Percentiles rank a stretch among this genome's conserved stretches.
These are phyloP conservation scores for Escallonia herrerae DNA, from an alignment of 129 eudicot genomes.

Conservation along the genomic window DNA sequence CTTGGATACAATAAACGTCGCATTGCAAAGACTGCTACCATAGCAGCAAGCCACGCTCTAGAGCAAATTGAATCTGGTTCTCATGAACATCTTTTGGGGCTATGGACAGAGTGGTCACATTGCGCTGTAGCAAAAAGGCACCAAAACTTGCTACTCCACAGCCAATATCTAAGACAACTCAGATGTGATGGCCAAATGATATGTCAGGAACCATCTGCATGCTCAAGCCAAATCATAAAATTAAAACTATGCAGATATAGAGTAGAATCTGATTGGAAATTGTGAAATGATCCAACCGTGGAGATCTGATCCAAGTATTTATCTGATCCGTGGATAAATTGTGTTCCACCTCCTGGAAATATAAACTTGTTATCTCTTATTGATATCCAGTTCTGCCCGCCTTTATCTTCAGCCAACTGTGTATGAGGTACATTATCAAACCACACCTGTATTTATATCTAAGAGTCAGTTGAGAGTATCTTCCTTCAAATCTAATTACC, in stretches of 20 bases:
- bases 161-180: slow-evolving; percentile 78
- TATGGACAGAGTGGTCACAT: slow-evolving; percentile 66
- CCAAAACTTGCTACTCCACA: slow-evolving; percentile 83
- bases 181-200: slow-evolving; percentile 64
- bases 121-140: slow-evolving; percentile 58
- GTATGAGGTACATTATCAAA: slow-evolving; percentile 69
- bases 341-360: slow-evolving; percentile 72
- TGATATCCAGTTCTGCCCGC: slow-evolving; percentile 64
- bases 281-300: slow-evolving; percentile 39
- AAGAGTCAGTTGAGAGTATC: neutral
- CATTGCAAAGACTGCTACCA: slow-evolving; percentile 64
- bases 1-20: slow-evolving; percentile 63
- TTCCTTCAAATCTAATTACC: neutral
- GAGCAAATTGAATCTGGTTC: slow-evolving; percentile 66
- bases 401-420: slow-evolving; percentile 63
- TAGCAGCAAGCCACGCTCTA: slow-evolving; percentile 85
- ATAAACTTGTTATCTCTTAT: slow-evolving; percentile 54
- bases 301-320: slow-evolving; percentile 77
- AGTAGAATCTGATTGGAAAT: no score
- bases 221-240: slow-evolving; percentile 16
- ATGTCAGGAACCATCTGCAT: slow-evolving; percentile 77
- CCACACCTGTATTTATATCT: slow-evolving; percentile 57
- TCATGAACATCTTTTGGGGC: no score
- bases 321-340: slow-evolving; percentile 61
- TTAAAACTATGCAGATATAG: slow-evolving; percentile 18